Evolutionary conservation across 1,284 basidiomycete species (phyloP), one percentile per base, ranked within the genome.

Genomic region (Erythrobasidium hasegawianum): DNA sequence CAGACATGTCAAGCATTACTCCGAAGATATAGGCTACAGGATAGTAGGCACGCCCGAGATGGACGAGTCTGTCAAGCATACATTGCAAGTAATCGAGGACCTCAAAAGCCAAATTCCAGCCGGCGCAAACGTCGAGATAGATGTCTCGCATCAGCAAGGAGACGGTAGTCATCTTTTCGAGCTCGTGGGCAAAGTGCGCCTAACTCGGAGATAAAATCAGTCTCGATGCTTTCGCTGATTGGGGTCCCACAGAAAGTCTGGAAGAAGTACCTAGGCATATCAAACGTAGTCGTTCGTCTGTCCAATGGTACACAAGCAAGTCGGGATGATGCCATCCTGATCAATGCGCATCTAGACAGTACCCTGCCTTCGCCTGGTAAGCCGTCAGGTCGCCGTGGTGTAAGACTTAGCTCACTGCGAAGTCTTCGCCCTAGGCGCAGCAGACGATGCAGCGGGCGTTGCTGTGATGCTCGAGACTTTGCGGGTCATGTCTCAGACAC

Each of bases 391-490:
- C n/a, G n/a, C n/a, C n/a, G n/a, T n/a, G n/a, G n/a, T n/a, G n/a
- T n/a, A n/a, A n/a, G n/a, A n/a, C n/a, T n/a, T n/a, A n/a, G n/a
- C n/a, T n/a, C n/a, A n/a, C n/a, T 96, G 8, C 79, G 97, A 2
- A n/a, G 90, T 92, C 0, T 90, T 92, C 1, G 83, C 88, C 16
- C 92, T 86, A 0, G 95, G 86, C 0, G 89, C 89, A 40, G 71
- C 72, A 20, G 74, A 74, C 74, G 93, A 96, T 75, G 93, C 86
- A 1, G 79, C 95, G 7, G 81, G 88, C 2, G 88, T 94, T 10
- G 93, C 89, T 1, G 86, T 96, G 59, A 94, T 97, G 90, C 80
- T 97, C 38, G 96, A 98, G 71, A 84, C 86, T 62, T 86, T 90
- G 47, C 79, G 93, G 1, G 88, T 96, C 0, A 79, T 97, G 39